These are phyloP conservation scores for Leccinum truebloodii DNA, from an alignment of 768 basidiomycete genomes.

Conservation along the genomic window DNA sequence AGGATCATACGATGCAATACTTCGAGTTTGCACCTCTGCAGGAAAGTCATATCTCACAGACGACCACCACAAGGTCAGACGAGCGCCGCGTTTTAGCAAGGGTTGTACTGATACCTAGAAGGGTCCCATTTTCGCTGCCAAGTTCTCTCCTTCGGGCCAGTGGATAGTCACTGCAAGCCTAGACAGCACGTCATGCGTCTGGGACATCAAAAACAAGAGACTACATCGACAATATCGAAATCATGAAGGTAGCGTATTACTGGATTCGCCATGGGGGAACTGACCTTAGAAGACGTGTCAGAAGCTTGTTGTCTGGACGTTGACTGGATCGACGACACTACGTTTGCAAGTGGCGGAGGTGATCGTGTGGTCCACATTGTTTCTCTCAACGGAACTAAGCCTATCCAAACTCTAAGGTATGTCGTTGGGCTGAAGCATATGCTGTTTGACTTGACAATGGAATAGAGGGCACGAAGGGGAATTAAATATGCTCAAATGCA, in stretches of 20 bases:
- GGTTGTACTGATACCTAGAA: conserved; percentile 36
- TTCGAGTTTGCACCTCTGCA: conserved; percentile 63
- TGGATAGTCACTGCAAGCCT: conserved; percentile 78
- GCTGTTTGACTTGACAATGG: conserved; percentile 8
- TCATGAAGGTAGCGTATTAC: conserved; percentile 56
- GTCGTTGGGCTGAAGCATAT: conserved; percentile 26
- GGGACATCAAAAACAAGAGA: conserved; percentile 67
- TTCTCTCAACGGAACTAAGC: conserved; percentile 50
- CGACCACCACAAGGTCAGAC: conserved; percentile 62
- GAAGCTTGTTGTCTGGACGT: conserved; percentile 79
- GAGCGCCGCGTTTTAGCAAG: neutral
- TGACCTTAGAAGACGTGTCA: conserved; percentile 15
- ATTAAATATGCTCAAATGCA: conserved; percentile 76
- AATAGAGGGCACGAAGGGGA: conserved; percentile 72
- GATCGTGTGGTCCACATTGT: conserved; percentile 65
- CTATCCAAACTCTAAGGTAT: conserved; percentile 64
- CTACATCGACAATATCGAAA: conserved; percentile 62
- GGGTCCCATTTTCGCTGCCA: conserved; percentile 79
- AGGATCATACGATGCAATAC: conserved; percentile 72
- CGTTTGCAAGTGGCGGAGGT: conserved; percentile 74
- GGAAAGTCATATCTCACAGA: conserved; percentile 68
- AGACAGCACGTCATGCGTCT: conserved; percentile 76
- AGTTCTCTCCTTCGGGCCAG: conserved; percentile 72
- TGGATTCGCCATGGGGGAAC: neutral
- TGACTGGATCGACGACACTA: conserved; percentile 73